Evolutionary conservation across 148 eudicot species (phyloP).

Genomic region (Rheum nobile): DNA sequence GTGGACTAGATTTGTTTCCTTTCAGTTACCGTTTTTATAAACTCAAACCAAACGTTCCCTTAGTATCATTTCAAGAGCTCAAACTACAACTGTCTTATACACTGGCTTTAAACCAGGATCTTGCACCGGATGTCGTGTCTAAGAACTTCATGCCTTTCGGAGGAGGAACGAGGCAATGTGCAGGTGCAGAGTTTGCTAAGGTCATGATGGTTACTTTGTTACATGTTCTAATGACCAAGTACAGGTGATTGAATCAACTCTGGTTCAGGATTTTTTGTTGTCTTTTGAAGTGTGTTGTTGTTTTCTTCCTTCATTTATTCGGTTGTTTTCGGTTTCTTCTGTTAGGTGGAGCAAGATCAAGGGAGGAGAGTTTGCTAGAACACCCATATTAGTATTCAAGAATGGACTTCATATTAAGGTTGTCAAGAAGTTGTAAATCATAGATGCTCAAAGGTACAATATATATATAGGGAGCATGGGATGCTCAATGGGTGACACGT

Average conservation of each 20-base stretch:
- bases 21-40: too few relatives aligned
- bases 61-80: neutral
- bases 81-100: neutral
- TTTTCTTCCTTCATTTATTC: neutral
- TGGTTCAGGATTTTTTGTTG: neutral
- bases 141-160: conserved; percentile 42
- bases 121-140: conserved; percentile 16
- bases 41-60: too few relatives aligned
- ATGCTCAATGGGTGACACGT: too few relatives aligned
- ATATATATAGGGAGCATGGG: too few relatives aligned
- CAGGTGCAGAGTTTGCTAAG: conserved; percentile 33
- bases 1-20: too few relatives aligned
- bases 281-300: neutral
- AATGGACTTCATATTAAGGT: conserved; percentile 24
- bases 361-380: conserved; percentile 25
- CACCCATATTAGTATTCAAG: conserved; percentile 17
- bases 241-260: conserved; percentile 14
- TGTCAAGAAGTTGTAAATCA: neutral
- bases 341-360: conserved; percentile 26
- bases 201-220: conserved; percentile 23
- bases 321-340: neutral
- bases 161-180: conserved; percentile 40
- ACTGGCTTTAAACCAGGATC: neutral
- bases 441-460: too few relatives aligned
- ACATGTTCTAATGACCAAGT: conserved; percentile 30